These are phyloP conservation scores for Penicillium psychrofluorescens DNA, from an alignment of 495 filamentous ascomycete species.

Conservation along the genomic window DNA sequence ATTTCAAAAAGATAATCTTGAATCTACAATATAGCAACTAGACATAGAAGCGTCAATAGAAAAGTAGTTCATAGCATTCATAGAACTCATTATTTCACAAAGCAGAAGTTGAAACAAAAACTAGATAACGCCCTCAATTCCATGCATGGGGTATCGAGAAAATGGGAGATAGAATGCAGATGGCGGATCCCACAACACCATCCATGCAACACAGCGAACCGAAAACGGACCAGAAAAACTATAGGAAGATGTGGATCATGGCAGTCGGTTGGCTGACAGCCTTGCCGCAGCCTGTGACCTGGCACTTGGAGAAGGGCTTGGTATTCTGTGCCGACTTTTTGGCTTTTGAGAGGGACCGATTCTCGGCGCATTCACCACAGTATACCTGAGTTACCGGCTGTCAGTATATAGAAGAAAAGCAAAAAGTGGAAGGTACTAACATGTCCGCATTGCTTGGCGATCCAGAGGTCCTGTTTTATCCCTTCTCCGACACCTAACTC, in stretches of 20 bases:
- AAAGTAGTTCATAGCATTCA: neutral
- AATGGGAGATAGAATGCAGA: slow-evolving; percentile 1
- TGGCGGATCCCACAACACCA: slow-evolving; percentile 6
- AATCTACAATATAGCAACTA: too few species aligned
- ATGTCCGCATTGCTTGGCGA: slow-evolving; percentile 68
- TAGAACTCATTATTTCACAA: neutral
- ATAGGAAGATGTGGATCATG: slow-evolving; percentile 45
- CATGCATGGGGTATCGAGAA: slow-evolving; percentile 22
- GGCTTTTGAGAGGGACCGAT: slow-evolving; percentile 36
- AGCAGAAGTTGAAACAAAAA: neutral
- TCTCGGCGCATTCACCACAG: slow-evolving; percentile 58
- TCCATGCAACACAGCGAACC: slow-evolving; percentile 9
- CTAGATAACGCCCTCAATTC: slow-evolving; percentile 9
- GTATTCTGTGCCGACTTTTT: slow-evolving; percentile 21
- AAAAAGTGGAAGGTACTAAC: slow-evolving; percentile 37
- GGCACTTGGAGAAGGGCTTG: slow-evolving; percentile 44
- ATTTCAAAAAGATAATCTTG: too few species aligned
- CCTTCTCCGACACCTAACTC: slow-evolving; percentile 59
- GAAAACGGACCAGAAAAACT: slow-evolving; percentile 8
- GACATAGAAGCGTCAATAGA: too few species aligned
- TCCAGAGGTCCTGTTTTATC: slow-evolving; percentile 62
- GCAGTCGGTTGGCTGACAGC: slow-evolving; percentile 24
- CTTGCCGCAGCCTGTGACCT: slow-evolving; percentile 42
- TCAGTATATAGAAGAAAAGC: neutral
- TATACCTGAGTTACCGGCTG: slow-evolving; percentile 49